Base-by-base conservation (phyloP, 2,329 filamentous ascomycete species). In the Colletotrichum lini region DNA sequence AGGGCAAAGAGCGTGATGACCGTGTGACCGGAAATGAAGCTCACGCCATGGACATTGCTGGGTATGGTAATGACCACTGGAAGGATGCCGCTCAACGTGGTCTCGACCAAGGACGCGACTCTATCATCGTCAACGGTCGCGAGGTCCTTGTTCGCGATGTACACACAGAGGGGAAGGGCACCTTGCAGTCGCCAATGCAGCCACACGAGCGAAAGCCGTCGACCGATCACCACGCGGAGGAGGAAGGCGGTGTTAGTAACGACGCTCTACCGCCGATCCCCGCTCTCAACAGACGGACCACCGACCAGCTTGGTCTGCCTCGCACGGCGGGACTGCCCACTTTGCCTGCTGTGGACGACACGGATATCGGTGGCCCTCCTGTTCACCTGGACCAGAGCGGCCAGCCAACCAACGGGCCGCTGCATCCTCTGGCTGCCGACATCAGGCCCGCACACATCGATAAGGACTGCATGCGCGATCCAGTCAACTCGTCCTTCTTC, bases 381-480 rank as follows among this genome's bases (percentile, higher is more conserved):
- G 80, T 90, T 26, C 87, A 86, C 66, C 82, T 85, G 42, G 89
- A 90, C 61, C 82, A 86, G 40, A 83, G 83, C 18, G 88, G 87
- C 40, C 87, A 87, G 52, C 83, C 86, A 13, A 80, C 77, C 12
- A 79, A 80, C 35, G 81, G 82, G 30, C 75, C 79, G 26, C 82
- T 89, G 64, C 87, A 90, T 80, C 85, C 86, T 10, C 80, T 90
- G 74, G 84, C 88, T 59, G 84, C 91, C 10, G 94, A 96, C 67
- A 91, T 98, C 76, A 89, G 89, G 69, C 89, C 88, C 23, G 94
- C 94, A 0, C 84, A 89, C 44, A 89, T 99, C 35, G 91, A 94
- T 73, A 94, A 95, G 76, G 93, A 98, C 79, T 98, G 96, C 82
- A 99, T 99, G 95, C 89, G 88, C 18, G 96, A 99, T 81, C 96